Conservation (phyloP, 768 basidiomycete species). For the Mycena metata region DNA sequence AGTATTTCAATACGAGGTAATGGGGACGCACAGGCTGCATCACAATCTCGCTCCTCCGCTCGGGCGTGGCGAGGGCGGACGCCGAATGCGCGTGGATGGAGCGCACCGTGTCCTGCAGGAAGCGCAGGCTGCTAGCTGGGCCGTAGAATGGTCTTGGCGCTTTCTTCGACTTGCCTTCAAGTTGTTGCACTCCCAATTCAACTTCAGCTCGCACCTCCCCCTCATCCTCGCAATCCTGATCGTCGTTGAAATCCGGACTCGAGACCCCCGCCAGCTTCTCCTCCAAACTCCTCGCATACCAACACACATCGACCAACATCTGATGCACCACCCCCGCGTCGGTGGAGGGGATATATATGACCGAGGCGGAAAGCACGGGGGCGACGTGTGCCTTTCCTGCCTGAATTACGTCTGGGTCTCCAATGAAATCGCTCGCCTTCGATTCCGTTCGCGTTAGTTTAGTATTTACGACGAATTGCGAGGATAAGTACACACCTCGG, state of each 20-base stretch:
- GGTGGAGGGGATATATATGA: slow-evolving; percentile 6
- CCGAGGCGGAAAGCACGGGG: neutral
- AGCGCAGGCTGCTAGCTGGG: slow-evolving; percentile 19
- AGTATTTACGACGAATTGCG: too few relatives aligned
- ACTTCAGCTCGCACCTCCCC: too few relatives aligned
- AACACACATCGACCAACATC: slow-evolving; percentile 19
- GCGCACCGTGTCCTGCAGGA: slow-evolving; percentile 15
- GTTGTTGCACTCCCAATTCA: too few relatives aligned
- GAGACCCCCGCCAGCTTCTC: neutral
- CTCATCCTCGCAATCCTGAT: too few relatives aligned
- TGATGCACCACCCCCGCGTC: slow-evolving; percentile 8
- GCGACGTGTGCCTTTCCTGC: neutral
- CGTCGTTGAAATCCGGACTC: too few relatives aligned
- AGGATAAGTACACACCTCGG: too few relatives aligned
- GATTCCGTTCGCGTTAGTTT: too few relatives aligned
- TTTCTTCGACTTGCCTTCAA: too few relatives aligned
- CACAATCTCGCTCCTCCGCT: slow-evolving; percentile 22
- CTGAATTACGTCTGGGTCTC: too few relatives aligned
- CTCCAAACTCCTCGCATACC: slow-evolving; percentile 24
- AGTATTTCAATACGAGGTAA: too few relatives aligned
- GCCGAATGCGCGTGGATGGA: slow-evolving; percentile 21
- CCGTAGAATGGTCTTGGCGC: slow-evolving; percentile 5
- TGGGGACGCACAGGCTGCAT: slow-evolving; percentile 10
- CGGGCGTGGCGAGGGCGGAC: neutral
- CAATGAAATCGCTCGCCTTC: too few relatives aligned